Evolutionary conservation across 768 basidiomycete genomes (phyloP).

Genomic region (Boletus reticulatus): DNA sequence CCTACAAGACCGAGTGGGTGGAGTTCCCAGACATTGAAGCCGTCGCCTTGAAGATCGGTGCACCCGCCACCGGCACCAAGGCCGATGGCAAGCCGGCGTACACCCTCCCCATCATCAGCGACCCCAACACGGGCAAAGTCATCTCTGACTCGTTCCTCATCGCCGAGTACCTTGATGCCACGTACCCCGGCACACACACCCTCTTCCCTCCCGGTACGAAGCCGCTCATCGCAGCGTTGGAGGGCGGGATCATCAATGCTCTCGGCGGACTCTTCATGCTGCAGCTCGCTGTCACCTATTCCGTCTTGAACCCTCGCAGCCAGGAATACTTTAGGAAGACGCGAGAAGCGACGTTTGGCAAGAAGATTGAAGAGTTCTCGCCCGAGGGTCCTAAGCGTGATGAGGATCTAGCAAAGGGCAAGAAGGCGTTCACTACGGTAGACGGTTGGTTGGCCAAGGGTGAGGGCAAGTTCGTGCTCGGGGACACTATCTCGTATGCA

Average conservation of each 20-base stretch:
- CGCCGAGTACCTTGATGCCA: conserved; percentile 44
- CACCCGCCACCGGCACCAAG: conserved; percentile 29
- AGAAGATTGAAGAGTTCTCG: conserved; percentile 36
- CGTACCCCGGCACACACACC: conserved; percentile 36
- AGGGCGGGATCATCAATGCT: conserved; percentile 12
- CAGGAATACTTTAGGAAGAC: conserved; percentile 34
- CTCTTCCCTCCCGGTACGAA: conserved; percentile 42
- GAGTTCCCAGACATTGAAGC: conserved; percentile 42
- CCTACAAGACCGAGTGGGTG: conserved; percentile 43
- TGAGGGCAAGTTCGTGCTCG: conserved; percentile 34
- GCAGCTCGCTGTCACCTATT: conserved; percentile 13
- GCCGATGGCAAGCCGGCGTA: conserved; percentile 34
- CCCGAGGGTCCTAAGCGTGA: conserved; percentile 28
- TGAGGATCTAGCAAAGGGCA: conserved; percentile 27
- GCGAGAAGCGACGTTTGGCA: conserved; percentile 31
- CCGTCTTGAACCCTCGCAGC: conserved; percentile 27
- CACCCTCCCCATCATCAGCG: conserved; percentile 42
- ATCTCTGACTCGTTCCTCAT: conserved; percentile 43
- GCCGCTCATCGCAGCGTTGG: conserved; percentile 42
- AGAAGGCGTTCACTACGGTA: conserved; percentile 25
- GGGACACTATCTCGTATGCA: conserved; percentile 33
- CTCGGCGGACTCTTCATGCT: conserved; percentile 9
- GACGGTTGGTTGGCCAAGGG: conserved; percentile 32
- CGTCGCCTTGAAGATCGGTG: conserved; percentile 31
- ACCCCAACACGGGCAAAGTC: conserved; percentile 34